Base-by-base conservation (phyloP, 169 alveolate species). In the Plasmodium chabaudi region DNA sequence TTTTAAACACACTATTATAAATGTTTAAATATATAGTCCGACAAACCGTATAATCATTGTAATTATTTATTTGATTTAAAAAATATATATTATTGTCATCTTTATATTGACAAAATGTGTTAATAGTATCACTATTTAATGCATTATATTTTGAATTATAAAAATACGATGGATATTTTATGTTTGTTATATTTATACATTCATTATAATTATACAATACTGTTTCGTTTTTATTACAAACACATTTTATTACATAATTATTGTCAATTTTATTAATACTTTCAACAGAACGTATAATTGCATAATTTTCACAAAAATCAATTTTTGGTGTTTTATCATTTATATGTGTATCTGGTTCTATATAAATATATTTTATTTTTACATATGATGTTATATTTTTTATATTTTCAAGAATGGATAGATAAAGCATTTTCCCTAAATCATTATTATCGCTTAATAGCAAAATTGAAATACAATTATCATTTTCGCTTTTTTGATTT, bases 141-240 rank as follows among this genome's bases (percentile, higher is more conserved):
- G 15, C 3, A n/a, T 70, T 9, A 44, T 27, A 49, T 25, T 56
- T 56, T 57, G 82, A 64, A 9, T 51, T 59, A 23, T 25, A 86
- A 39, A 86, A 17, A 44, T 69, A 86, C 2, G 91, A 51, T 3
- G 91, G 91, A 55, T 64, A 86, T 13, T 42, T 55, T 44, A 86
- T 57, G 17, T 63, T 44, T 15, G 87, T 70, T 17, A 69, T 12
- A 72, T 86, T 86, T 42, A 86, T 59, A 19, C 86, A 69, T 42
- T 86, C 91, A 12, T 86, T 74, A 70, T 44, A 86, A 21, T 9
- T 19, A 3, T 69, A 46, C 15, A 53, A 49, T 21, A 59, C 60
- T 46, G 42, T 55, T 47, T 59, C 55, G 5, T 49, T 74, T n/a
- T 34, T 19, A 3, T 23, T 70, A 72, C 71, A 47, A 6, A 39